Percentiles rank a stretch among this genome's conserved stretches.
These are phyloP conservation scores for Russula griseocarnosa DNA, from an alignment of 768 basidiomycete species.

Conservation along the genomic window DNA sequence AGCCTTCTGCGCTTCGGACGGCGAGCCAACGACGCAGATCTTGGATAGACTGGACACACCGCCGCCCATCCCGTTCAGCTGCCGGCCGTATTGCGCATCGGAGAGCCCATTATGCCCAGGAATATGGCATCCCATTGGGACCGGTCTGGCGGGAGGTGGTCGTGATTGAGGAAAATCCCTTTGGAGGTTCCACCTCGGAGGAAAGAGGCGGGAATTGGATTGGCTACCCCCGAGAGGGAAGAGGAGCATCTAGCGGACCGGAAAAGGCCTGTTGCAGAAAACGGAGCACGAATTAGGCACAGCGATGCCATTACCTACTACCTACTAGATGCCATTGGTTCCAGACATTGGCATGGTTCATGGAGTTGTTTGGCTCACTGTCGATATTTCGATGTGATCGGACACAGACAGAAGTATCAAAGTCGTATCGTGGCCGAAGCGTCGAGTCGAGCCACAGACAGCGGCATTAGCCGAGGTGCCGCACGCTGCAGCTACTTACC, in stretches of 20 bases:
- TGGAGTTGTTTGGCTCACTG: background rate
- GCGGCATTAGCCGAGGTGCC: slow-evolving; percentile 9
- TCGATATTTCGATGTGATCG: background rate
- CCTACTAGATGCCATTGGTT: too few species aligned
- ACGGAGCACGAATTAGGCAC: background rate
- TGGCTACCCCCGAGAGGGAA: slow-evolving; percentile 27
- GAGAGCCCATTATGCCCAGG: too few species aligned
- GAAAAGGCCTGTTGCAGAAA: background rate
- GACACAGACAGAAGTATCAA: background rate
- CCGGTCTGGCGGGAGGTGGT: too few species aligned
- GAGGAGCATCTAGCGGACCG: slow-evolving; percentile 6
- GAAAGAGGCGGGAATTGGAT: slow-evolving; percentile 32
- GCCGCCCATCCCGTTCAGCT: background rate
- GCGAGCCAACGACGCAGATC: background rate
- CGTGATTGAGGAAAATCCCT: too few species aligned
- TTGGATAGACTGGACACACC: background rate
- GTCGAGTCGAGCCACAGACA: background rate
- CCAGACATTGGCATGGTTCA: too few species aligned
- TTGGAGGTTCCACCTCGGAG: slow-evolving; percentile 35
- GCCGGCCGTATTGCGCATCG: background rate
- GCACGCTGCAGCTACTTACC: too few species aligned
- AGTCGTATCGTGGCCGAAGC: background rate
- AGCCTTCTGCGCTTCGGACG: background rate
- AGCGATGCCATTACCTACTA: background rate
- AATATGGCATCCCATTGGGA: background rate